Base-by-base conservation (phyloP, 2,329 filamentous ascomycete species). In the Aciculosporium take region DNA sequence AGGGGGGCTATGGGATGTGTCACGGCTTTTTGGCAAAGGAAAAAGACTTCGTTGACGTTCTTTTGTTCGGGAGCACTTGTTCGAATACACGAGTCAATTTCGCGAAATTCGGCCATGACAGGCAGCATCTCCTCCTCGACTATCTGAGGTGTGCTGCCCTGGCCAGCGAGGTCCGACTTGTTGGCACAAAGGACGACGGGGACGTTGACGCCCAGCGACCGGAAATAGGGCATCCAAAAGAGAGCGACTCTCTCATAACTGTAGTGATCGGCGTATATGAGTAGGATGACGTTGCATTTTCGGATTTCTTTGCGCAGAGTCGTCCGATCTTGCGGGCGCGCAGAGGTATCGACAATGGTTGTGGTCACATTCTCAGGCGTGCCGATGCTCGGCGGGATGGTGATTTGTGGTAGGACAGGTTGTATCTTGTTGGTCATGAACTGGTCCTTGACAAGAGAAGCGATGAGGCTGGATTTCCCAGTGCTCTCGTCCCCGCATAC, bases 151-250 rank as follows among this genome's bases (percentile, higher is more conserved):
- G 85, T 86, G 45, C 72, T 83, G 32, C 76, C 80, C 51, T 83
- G 80, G 3, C 74, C 75, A 3, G 78, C 76, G 41, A 95, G 68
- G 54, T 98, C 91, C n/a, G 86, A 85, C 62, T 98, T 98, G 68
- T 96, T 96, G 56, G 91, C 87, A 56, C 91, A 96, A 43, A 98
- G 68, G 34, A 98, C 88, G 9, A 98, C 91, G 0, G 91, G 91
- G 18, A 98, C 87, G 58, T 98, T 98, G 57, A 98, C 91, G n/a
- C 91, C 91, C 30, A 98, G 74, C 4, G 88, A 94, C 46, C 91
- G 83, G 57, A 98, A 96, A 62, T 95, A 93, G 9, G 91, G 91
- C 75, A 98, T 83, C 91, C 91, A 98, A 62, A 96, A 98, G 35
- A 98, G 70, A 3, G 89, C 91, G 3, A 98, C 88, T 29, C 91